Conservation (phyloP, 1,284 basidiomycete species). For the Sphagnurus paluster region DNA sequence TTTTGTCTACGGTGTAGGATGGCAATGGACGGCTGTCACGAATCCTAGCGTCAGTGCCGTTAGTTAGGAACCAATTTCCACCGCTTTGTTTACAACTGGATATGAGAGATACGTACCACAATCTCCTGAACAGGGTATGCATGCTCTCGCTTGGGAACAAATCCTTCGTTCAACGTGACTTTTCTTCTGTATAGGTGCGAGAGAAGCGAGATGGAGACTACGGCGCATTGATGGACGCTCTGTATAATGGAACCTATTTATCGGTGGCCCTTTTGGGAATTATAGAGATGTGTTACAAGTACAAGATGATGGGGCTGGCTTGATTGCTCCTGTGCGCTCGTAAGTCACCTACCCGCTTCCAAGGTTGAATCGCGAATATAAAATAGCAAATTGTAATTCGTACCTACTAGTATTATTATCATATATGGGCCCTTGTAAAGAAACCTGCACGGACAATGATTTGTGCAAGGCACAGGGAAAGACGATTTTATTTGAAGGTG, state of each 20-base stretch:
- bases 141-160: too few relatives aligned
- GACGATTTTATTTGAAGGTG: too few relatives aligned
- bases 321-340: too few relatives aligned
- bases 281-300: too few relatives aligned
- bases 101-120: conserved; percentile 4
- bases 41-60: conserved; percentile 19
- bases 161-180: background rate
- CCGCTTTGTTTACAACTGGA: conserved; percentile 15
- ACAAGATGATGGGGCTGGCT: too few relatives aligned
- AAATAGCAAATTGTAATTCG: too few relatives aligned
- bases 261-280: background rate
- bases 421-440: too few relatives aligned
- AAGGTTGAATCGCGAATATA: too few relatives aligned
- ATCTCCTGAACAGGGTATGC: background rate
- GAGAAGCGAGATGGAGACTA: conserved; percentile 1
- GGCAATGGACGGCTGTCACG: conserved; percentile 21
- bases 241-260: conserved; percentile 1
- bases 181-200: background rate
- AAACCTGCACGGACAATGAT: too few relatives aligned
- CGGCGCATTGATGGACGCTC: background rate
- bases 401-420: too few relatives aligned
- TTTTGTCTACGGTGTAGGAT: conserved; percentile 9
- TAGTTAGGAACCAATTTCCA: conserved; percentile 15
- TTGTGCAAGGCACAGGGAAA: too few relatives aligned
- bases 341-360: too few relatives aligned